Percentiles rank a stretch among this genome's conserved stretches.
phyloP scores from a whole-genome alignment of 2,329 filamentous ascomycete species.

The Rugonectria rugulosa region DNA sequence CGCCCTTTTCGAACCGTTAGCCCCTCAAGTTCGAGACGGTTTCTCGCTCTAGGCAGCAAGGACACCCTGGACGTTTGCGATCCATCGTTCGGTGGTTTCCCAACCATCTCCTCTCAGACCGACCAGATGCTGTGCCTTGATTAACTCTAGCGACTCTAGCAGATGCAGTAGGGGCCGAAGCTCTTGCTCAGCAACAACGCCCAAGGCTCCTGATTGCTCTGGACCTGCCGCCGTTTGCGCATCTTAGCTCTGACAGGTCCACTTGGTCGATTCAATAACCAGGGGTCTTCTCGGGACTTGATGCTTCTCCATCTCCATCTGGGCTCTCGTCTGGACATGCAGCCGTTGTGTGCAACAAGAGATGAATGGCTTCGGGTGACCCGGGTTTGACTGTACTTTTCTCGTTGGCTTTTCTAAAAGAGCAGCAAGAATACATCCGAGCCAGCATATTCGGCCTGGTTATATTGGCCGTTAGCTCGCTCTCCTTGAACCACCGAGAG shows the following conservation, averaged over 20 bases:
- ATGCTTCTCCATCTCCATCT: not conserved
- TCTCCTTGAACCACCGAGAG: not conserved
- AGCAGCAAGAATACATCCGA: too few species aligned
- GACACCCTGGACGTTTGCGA: not conserved
- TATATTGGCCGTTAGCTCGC: not conserved
- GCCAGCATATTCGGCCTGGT: too few species aligned
- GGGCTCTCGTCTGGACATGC: constrained; percentile 1
- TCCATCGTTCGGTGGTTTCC: constrained; percentile 3
- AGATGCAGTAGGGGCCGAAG: constrained; percentile 19
- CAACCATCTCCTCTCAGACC: constrained; percentile 3
- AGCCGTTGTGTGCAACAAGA: too few species aligned
- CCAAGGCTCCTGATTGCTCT: constrained; percentile 31
- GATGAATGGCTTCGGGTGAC: too few species aligned
- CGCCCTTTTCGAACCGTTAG: not conserved
- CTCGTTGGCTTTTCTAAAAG: too few species aligned
- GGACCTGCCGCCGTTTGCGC: constrained; percentile 40
- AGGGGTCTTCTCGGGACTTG: constrained; percentile 28
- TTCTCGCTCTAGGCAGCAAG: constrained; percentile 1
- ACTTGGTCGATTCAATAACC: constrained; percentile 34
- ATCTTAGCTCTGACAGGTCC: constrained; percentile 36
- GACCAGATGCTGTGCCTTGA: too few species aligned
- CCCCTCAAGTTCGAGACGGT: not conserved
- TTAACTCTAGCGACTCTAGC: too few species aligned
- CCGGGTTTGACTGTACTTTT: too few species aligned
- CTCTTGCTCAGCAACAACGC: too few species aligned